Evolutionary conservation across 148 eudicot species (phyloP).

Genomic region (Hydrangea macrophylla): DNA sequence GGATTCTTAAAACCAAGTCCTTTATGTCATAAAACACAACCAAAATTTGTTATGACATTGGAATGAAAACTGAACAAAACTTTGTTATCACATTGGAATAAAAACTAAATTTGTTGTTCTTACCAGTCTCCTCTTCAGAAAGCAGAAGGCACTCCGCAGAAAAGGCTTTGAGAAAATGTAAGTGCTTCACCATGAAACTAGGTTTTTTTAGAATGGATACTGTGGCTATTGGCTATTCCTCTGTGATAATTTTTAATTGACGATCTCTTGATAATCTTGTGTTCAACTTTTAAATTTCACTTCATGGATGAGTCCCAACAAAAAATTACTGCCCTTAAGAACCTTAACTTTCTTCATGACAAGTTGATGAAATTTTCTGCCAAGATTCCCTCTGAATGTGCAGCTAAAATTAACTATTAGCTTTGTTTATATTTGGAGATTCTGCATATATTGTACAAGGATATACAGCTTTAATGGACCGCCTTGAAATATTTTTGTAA

Average conservation of each 20-base stretch:
- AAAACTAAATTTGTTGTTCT: conserved; percentile 3
- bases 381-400: not conserved
- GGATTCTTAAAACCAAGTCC: not conserved
- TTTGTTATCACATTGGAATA: not conserved
- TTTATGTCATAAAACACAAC: not conserved
- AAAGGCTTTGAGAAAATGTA: conserved; percentile 28
- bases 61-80: not conserved
- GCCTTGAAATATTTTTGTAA: not conserved
- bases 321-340: not conserved
- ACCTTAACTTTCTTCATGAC: not conserved
- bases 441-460: not conserved
- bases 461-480: not conserved
- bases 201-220: not conserved
- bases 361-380: not conserved
- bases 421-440: not conserved
- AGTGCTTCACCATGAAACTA: conserved; percentile 9
- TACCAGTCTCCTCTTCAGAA: conserved; percentile 35
- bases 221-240: not conserved
- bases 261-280: not conserved
- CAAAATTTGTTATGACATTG: not conserved
- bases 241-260: not conserved
- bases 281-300: not conserved
- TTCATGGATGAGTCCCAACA: not conserved
- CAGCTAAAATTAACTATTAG: too few species aligned
- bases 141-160: conserved; percentile 17